Percentiles rank a stretch among this genome's conserved stretches.
These are phyloP conservation scores for Theileria luwenshuni DNA, from an alignment of 169 alveolate species.

Conservation along the genomic window DNA sequence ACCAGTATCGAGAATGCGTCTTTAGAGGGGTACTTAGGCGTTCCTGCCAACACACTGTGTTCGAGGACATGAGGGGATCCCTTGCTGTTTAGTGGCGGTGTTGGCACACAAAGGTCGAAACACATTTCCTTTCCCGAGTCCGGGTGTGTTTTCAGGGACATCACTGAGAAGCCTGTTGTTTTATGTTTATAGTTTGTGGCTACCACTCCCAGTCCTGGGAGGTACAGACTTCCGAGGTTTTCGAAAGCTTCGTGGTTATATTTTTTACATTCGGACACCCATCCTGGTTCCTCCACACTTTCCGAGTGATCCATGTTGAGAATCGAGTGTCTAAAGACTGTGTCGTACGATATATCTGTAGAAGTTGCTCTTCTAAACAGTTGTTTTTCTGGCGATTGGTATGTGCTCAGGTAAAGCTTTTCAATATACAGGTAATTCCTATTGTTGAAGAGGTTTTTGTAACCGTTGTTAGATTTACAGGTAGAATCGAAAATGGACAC, in stretches of 20 bases:
- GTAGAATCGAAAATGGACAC: neutral
- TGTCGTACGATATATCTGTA: neutral
- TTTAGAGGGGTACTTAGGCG: constrained; percentile 79
- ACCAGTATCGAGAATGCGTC: constrained; percentile 80
- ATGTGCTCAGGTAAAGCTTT: neutral
- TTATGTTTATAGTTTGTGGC: constrained; percentile 45
- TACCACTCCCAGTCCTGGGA: constrained; percentile 49
- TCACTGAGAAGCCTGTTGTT: constrained; percentile 42
- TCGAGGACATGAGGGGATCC: constrained; percentile 87
- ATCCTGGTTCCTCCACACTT: constrained; percentile 22
- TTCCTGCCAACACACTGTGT: constrained; percentile 86
- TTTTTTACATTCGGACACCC: constrained; percentile 46
- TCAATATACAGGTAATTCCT: neutral
- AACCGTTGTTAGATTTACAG: neutral
- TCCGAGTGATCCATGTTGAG: neutral
- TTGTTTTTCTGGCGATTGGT: neutral
- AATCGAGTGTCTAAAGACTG: constrained; percentile 3
- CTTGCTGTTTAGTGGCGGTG: constrained; percentile 63
- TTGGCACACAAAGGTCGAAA: constrained; percentile 60
- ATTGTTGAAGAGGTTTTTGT: neutral
- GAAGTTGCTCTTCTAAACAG: neutral
- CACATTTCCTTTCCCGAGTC: constrained; percentile 61
- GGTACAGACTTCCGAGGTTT: constrained; percentile 22
- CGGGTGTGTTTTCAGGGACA: constrained; percentile 48
- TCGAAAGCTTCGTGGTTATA: constrained; percentile 45